Percentiles rank a stretch among this genome's conserved stretches.
Conservation (phyloP, 495 filamentous ascomycete species). For the Talaromyces proteolyticus region DNA sequence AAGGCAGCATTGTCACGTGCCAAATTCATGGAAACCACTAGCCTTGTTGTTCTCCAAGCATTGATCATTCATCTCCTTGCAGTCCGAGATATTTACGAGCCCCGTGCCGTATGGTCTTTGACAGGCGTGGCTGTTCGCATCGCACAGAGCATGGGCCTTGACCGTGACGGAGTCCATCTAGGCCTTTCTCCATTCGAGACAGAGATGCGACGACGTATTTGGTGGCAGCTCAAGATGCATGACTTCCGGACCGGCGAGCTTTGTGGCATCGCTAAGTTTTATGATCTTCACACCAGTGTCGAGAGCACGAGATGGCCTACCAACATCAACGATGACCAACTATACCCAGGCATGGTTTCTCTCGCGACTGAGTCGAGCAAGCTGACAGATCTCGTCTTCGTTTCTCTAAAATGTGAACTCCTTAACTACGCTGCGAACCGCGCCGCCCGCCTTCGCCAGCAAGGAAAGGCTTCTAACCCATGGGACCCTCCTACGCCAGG, state of each 20-base stretch:
- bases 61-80: not conserved
- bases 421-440: not conserved
- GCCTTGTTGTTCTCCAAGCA: not conserved
- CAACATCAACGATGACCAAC: not conserved
- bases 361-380: not conserved
- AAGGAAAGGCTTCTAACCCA: not conserved
- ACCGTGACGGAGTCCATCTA: slow-evolving; percentile 54
- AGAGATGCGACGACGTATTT: slow-evolving; percentile 56
- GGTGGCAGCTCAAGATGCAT: not conserved
- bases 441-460: not conserved
- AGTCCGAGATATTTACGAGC: not conserved
- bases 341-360: not conserved
- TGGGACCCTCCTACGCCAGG: not conserved
- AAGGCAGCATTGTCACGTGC: not conserved
- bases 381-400: not conserved
- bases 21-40: not conserved
- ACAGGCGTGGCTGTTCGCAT: slow-evolving; percentile 56
- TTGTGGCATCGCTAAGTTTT: not conserved
- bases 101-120: not conserved
- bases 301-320: not conserved
- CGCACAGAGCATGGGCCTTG: slow-evolving; percentile 47
- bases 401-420: not conserved
- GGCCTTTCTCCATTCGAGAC: slow-evolving; percentile 62
- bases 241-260: not conserved
- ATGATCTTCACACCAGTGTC: not conserved